Conservation (phyloP, 2,329 filamentous ascomycete genomes). For the Xylariaceae sp. region DNA sequence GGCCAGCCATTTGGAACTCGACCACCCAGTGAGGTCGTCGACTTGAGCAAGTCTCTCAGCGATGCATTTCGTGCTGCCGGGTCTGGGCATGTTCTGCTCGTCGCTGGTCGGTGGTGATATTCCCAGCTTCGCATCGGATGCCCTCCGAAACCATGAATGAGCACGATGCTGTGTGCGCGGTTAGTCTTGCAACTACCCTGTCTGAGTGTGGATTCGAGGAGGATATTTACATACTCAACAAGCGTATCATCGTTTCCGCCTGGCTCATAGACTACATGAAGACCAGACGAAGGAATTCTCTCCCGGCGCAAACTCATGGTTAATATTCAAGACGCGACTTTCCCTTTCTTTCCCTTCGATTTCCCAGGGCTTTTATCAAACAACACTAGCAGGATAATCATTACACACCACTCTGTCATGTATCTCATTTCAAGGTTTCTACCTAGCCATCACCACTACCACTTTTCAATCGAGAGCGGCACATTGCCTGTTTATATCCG, state of each 20-base stretch:
- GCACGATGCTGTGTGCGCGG: conserved; percentile 6
- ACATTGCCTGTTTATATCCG: not conserved
- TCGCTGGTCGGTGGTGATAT: conserved; percentile 1
- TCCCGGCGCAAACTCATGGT: conserved; percentile 9
- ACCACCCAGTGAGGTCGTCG: conserved; percentile 1
- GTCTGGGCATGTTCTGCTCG: not conserved
- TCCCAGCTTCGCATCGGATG: conserved; percentile 16
- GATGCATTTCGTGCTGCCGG: conserved; percentile 1
- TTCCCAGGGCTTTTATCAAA: not conserved
- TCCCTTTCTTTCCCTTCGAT: conserved; percentile 2
- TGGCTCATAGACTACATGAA: conserved; percentile 14
- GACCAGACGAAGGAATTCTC: conserved; percentile 9
- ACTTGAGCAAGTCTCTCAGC: conserved; percentile 1
- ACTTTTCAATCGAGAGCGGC: not conserved
- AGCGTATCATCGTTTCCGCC: conserved; percentile 5
- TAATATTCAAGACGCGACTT: conserved; percentile 3
- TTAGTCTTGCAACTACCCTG: not conserved
- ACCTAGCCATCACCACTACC: not conserved
- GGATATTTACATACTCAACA: conserved; percentile 8
- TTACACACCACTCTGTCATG: not conserved
- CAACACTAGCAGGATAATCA: not conserved
- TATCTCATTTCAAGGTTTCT: not conserved
- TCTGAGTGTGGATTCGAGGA: not conserved
- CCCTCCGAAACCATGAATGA: conserved; percentile 17
- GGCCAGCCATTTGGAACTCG: not conserved